Base-by-base conservation (phyloP, 108 stramenopile species). In the Nitzschia putrida region DNA sequence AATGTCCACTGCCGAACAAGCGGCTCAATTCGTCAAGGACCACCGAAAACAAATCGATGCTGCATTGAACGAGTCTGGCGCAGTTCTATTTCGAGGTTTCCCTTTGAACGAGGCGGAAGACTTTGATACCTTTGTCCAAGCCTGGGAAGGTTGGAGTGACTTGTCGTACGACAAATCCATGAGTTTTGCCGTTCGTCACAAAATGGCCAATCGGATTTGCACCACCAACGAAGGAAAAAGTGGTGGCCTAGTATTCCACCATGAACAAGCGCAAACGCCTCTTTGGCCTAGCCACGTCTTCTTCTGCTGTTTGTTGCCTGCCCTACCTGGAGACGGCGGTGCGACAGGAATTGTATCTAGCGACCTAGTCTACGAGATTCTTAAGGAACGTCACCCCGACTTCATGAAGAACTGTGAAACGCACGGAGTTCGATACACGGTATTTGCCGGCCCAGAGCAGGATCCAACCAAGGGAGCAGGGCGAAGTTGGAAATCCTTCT, bases 221-320 rank as follows among this genome's bases (percentile, higher is more conserved):
- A 75, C 74, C 0, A 75, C 74, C 29, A 75, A 75, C 44, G 74
- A 75, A 63, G 74, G 74, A 8, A 75, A 75, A 63, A 69, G 54
- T 13, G 74, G 74, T 29, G 67, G 67, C 10, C 56, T 75, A 21
- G 74, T 68, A n/a, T 75, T 75, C 63, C 74, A 75, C 54, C 74
- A 75, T 50, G 74, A 75, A 43, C 74, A 75, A 47, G 74, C 74
- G 0, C 74, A 75, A 59, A 75, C 74, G 10, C 74, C 74, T 1
- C 49, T 68, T n/a, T 75, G 74, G 74, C 74, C 74, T 51, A 68
- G 67, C 38, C 53, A 75, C 55, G 67, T 75, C 40, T 75, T 75
- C 54, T 75, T 75, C 55, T 75, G 74, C 39, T 74, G 73, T 52
- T 34, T 53, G n/a, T 38, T 75, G 9, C 74, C 74, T 0, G 74